A percentile compares a stretch with the other conserved stretches of the same genome.
Evolutionary conservation across 768 basidiomycete species (phyloP).

Genomic region (Tulasnella sp.): DNA sequence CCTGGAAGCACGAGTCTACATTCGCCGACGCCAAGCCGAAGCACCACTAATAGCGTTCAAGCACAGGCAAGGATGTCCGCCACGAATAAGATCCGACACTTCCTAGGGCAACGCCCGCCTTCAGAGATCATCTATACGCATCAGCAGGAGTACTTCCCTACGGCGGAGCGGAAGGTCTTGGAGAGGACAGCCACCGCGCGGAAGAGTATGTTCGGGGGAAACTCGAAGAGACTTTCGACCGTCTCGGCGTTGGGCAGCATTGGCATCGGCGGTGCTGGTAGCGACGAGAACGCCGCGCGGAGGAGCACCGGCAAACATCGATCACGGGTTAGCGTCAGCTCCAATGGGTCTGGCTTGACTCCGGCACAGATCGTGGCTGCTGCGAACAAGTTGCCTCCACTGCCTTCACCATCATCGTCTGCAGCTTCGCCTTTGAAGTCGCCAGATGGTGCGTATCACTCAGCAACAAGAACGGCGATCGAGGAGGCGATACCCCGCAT

Average conservation of each 20-base stretch:
- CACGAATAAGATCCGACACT: constrained; percentile 66
- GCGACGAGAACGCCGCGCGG: constrained; percentile 35
- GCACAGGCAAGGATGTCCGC: background rate
- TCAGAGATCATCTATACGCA: constrained; percentile 95
- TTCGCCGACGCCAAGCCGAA: constrained; percentile 37
- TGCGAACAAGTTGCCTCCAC: constrained; percentile 6
- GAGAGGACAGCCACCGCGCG: constrained; percentile 60
- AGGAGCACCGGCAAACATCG: constrained; percentile 28
- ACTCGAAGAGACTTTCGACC: constrained; percentile 28
- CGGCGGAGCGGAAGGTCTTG: constrained; percentile 81
- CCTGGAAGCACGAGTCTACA: constrained; percentile 15
- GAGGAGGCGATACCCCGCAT: constrained; percentile 53
- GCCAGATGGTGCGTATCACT: constrained; percentile 28
- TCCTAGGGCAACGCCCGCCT: constrained; percentile 96
- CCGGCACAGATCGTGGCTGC: background rate
- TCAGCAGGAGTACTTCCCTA: constrained; percentile 89
- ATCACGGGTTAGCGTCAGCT: constrained; percentile 52
- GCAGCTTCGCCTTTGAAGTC: constrained; percentile 28
- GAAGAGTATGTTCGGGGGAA: constrained; percentile 71
- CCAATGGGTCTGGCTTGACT: constrained; percentile 13
- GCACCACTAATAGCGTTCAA: background rate
- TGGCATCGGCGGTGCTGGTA: constrained; percentile 26
- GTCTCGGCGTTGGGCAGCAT: constrained; percentile 3
- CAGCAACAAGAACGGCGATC: constrained; percentile 19
- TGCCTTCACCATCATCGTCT: constrained; percentile 28